Evolutionary conservation across 106 monocot species (phyloP).

Genomic region (Phalaenopsis equestris): DNA sequence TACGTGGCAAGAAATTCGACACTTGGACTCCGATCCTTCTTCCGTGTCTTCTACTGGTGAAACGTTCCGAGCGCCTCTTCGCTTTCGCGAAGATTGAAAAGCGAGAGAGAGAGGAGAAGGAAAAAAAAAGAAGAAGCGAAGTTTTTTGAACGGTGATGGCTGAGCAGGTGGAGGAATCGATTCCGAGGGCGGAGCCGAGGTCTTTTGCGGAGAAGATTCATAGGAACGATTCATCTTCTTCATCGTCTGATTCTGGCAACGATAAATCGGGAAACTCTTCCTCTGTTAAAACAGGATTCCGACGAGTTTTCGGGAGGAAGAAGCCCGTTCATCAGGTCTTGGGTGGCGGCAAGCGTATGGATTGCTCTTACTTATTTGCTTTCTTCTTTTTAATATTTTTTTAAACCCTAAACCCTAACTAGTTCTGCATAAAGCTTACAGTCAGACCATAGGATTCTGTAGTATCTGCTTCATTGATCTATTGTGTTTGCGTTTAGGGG

Average conservation of each 20-base stretch:
- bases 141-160: conserved; percentile 22
- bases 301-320: conserved; percentile 48
- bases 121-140: background rate
- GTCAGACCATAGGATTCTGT: background rate
- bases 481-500: background rate
- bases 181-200: no score
- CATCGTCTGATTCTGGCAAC: conserved; percentile 32
- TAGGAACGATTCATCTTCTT: conserved; percentile 14
- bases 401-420: background rate
- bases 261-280: conserved; percentile 22
- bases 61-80: background rate
- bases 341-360: conserved; percentile 57
- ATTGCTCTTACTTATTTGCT: background rate
- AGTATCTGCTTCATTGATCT: background rate
- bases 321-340: conserved; percentile 48
- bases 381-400: background rate
- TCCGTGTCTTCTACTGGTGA: background rate
- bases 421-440: background rate
- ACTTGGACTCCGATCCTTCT: background rate
- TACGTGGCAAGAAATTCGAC: background rate
- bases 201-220: conserved; percentile 19
- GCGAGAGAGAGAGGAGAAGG: no score
- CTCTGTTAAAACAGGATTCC: conserved; percentile 20
- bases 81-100: background rate
- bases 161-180: conserved; percentile 25